A percentile compares a stretch with the other conserved stretches of the same genome.
Evolutionary conservation across 495 filamentous ascomycete genomes (phyloP).

Genomic region (Tuber brumale): DNA sequence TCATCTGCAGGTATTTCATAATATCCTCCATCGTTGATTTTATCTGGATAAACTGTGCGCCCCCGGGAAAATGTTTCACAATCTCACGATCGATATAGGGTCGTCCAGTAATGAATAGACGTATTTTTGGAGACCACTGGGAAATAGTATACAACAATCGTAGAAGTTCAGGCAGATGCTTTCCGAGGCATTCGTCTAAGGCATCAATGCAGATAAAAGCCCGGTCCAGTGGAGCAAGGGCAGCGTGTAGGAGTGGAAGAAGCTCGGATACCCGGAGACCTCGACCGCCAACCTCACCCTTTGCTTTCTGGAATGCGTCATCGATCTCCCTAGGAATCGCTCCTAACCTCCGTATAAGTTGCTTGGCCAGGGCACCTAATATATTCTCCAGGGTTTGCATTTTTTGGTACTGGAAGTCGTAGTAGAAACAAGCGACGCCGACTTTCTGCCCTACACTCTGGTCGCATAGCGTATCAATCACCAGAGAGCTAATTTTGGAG

Average conservation of each 20-base stretch:
- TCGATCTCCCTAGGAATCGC: neutral
- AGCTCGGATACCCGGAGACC: neutral
- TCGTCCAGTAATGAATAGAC: neutral
- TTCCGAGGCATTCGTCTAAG: neutral
- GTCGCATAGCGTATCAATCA: neutral
- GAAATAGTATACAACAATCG: neutral
- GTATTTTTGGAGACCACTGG: neutral
- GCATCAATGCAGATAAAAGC: neutral
- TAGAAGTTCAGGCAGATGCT: neutral
- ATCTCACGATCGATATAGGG: neutral
- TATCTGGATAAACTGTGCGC: neutral
- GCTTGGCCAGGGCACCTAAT: neutral
- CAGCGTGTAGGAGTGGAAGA: neutral
- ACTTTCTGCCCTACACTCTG: neutral
- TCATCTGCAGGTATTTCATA: neutral
- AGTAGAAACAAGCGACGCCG: neutral
- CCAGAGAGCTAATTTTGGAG: neutral
- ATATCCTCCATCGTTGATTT: neutral
- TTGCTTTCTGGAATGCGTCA: neutral
- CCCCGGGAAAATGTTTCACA: neutral
- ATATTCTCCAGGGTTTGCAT: neutral
- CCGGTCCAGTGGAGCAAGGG: neutral
- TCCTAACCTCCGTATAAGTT: neutral
- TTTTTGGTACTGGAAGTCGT: neutral
- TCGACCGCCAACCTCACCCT: neutral